phyloP scores from a whole-genome alignment of 495 filamentous ascomycete species.

The Hyaloscypha bicolor region DNA sequence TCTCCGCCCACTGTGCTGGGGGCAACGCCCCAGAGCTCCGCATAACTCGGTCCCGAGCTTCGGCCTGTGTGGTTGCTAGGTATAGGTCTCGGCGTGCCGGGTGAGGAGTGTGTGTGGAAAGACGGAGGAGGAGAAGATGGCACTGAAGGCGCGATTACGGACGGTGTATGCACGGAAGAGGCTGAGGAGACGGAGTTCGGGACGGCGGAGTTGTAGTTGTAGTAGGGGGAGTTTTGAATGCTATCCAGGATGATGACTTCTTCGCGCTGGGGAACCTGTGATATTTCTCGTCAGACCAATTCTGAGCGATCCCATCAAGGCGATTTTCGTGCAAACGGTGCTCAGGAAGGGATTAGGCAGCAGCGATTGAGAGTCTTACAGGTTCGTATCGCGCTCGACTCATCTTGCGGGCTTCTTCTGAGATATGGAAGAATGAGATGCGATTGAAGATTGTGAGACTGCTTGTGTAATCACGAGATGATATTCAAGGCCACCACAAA shows the following conservation, averaged over 20 bases:
- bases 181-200: constrained; percentile 14
- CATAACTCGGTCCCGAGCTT: constrained; percentile 1
- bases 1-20: constrained; percentile 14
- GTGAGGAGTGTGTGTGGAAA: constrained; percentile 28
- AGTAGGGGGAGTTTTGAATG: constrained; percentile 16
- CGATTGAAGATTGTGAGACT: not conserved
- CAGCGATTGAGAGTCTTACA: constrained; percentile 1
- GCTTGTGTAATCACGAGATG: constrained; percentile 8
- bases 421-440: not conserved
- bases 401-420: constrained; percentile 1
- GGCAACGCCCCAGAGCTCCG: constrained; percentile 25
- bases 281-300: not conserved
- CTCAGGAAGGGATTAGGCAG: not conserved
- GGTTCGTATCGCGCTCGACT: constrained; percentile 19
- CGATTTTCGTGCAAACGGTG: not conserved
- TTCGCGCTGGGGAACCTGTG: constrained; percentile 25
- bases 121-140: constrained; percentile 27
- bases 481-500: not conserved
- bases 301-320: not conserved
- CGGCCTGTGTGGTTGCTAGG: constrained; percentile 12
- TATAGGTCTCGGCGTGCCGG: constrained; percentile 22
- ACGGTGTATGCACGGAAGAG: constrained; percentile 18
- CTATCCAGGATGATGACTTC: constrained; percentile 21
- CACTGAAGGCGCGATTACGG: constrained; percentile 20
- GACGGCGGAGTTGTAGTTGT: constrained; percentile 26